Base-by-base conservation (phyloP, 176 grass and related monocot genomes). In the Triticum urartu region DNA sequence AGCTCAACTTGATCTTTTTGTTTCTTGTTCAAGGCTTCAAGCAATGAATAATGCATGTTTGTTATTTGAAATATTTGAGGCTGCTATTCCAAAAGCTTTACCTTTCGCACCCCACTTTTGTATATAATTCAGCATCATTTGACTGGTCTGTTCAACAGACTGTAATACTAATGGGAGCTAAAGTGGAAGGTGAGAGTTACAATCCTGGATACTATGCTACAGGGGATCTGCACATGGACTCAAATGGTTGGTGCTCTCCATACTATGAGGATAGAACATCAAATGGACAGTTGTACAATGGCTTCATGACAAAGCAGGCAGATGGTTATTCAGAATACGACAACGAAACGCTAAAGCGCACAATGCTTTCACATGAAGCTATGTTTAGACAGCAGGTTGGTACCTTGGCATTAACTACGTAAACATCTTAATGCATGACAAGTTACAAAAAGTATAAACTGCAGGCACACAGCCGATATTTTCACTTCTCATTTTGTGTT, bases 281-380 rank as follows among this genome's bases (percentile, higher is more conserved):
- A 26, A 92, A 60, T 64, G 86, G 72, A 1, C 88, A 87, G 24
- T 47, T 87, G 17, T 87, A 14, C 69, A 82, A 79, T 69, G 89
- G 89, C 38, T 87, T 92, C 88, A 72, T 80, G 56, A 11, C 78
- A 82, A 83, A 75, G 32, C 39, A 60, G 25, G 15, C 82, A 9
- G 70, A 84, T 85, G 80, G 83, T 73, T 89, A 85, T 79, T 85
- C 80, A 17, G 89, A 89, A n/a, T 88, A 83, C 48, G 90, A 96
- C 72, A 96, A 94, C 82, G 90, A 96, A 90, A 91, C 88, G 87
- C 80, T 99, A 64, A 94, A 91, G 79, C 82, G 75, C 69, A 89
- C 85, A 64, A 96, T 99, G 87, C 90, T 99, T 86, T 90, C 94
- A 77, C 97, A 99, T 90, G 97, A 99, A 81, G 88, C 91, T 83